phyloP scores from a whole-genome alignment of 305 asterid species.

The Coffea humblotiana region DNA sequence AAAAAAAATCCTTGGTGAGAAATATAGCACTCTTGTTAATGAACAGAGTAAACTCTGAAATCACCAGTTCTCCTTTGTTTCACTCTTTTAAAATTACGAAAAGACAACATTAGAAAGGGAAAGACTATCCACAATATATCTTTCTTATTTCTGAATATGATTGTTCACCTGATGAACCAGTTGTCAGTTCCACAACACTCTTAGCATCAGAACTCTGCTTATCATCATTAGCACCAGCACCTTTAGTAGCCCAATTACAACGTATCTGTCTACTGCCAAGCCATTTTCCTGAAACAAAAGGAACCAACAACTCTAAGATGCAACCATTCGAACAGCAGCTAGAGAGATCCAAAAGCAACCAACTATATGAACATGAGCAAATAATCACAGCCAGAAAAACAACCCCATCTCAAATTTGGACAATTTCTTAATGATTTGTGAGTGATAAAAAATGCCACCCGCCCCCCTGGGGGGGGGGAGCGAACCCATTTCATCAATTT shows the following conservation, averaged over 20 bases:
- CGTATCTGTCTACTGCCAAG: conserved; percentile 95
- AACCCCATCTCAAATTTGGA: not conserved
- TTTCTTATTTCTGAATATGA: not conserved
- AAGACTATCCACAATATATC: not conserved
- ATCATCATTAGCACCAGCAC: conserved; percentile 70
- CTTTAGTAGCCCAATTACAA: conserved; percentile 92
- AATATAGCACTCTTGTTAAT: not conserved
- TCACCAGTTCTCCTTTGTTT: not conserved
- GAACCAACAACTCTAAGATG: not conserved
- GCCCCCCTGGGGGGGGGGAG: too few relatives aligned
- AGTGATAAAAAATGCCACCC: not conserved
- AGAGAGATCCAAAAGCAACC: not conserved
- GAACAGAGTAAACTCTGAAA: not conserved
- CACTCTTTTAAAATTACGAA: not conserved
- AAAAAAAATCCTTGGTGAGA: conserved; percentile 6
- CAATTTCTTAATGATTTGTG: not conserved
- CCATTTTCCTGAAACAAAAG: conserved; percentile 68
- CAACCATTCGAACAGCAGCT: not conserved
- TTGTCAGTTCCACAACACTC: conserved; percentile 68
- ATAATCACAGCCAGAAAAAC: not conserved
- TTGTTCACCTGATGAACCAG: conserved; percentile 64
- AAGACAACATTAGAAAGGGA: not conserved
- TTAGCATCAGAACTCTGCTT: conserved; percentile 67
- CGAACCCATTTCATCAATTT: not conserved
- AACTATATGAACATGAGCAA: not conserved